A percentile compares a stretch with the other conserved stretches of the same genome.
Conservation (phyloP, 148 eudicot species). For the Hydrangea macrophylla region DNA sequence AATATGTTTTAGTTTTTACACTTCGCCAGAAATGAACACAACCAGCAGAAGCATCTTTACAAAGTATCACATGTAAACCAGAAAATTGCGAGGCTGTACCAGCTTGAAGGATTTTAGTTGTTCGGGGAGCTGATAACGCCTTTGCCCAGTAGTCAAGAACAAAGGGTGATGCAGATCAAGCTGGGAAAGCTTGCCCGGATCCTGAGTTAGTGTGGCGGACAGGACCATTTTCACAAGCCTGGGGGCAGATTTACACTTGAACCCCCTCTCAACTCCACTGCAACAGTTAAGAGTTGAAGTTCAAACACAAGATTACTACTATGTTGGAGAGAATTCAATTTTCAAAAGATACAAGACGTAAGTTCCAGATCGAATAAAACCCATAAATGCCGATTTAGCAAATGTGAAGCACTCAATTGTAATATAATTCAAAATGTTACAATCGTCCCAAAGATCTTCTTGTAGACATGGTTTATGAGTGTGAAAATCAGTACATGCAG, state of each 20-base stretch:
- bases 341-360: background rate
- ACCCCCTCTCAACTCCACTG: slow-evolving; percentile 90
- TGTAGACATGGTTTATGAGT: background rate
- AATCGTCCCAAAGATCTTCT: background rate
- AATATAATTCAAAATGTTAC: background rate
- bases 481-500: background rate
- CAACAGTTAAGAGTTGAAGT: slow-evolving; percentile 24
- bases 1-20: background rate
- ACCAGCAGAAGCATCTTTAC: background rate
- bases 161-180: slow-evolving; percentile 92
- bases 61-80: background rate
- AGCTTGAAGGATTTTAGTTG: slow-evolving; percentile 66
- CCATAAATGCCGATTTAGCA: background rate
- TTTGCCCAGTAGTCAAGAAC: slow-evolving; percentile 67
- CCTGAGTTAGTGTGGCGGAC: slow-evolving; percentile 90
- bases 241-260: slow-evolving; percentile 64
- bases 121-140: slow-evolving; percentile 79
- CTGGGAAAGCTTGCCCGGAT: slow-evolving; percentile 88
- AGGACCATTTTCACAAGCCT: slow-evolving; percentile 91
- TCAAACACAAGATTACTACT: slow-evolving; percentile 2
- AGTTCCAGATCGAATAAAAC: slow-evolving; percentile 1
- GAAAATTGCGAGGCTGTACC: slow-evolving; percentile 36
- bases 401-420: background rate
- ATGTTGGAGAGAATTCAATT: slow-evolving; percentile 10
- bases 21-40: background rate